Evolutionary conservation across 1,139 yeast species (phyloP), one percentile per base, ranked within the genome.

Genomic region (Lodderomyces beijingensis): DNA sequence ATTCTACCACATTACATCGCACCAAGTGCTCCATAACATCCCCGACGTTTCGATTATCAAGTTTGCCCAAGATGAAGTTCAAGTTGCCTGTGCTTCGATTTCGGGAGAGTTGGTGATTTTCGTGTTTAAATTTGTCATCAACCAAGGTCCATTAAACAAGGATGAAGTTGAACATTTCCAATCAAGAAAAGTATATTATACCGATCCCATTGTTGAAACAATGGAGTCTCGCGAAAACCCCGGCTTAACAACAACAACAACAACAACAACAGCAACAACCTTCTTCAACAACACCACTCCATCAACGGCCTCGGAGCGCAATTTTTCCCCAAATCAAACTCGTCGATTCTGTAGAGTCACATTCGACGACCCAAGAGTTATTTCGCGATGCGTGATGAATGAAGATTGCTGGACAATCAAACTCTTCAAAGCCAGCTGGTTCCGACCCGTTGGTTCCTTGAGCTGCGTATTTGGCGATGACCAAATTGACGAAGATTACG

Each of bases 371-470:
- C 65, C 70, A 4, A 33, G 29, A 3, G 61, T 64, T 1, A 42
- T 42, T 2, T 42, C 49, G 5, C 33, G 70, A 30, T 47, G 64
- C 1, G 43, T 65, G 9, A 43, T 77, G 18, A 57, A 56, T 4
- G 79, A 75, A 30, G 72, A 68, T 40, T 75, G 74, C 32, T 79
- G 87, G 86, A 68, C 83, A 1, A 54, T 67, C 9, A 62, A 60
- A 30, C 62, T 65, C 1, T 50, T 79, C 1, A 47, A 53, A 10
- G 51, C 62, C 1, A 42, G 43, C 4, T 63, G 56, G 40, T 80
- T 81, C 55, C 62, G 65, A 37, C 58, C 58, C 10, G 86, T 80
- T 1, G 53, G 57, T 16, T 64, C 74, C 2, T 42, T 78, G 3
- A 49, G 56, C 14, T 71, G 70, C 10, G 61, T 77, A 34, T 66